Evolutionary conservation across 2,329 filamentous ascomycete genomes (phyloP).

Genomic region (Fusarium sp.): DNA sequence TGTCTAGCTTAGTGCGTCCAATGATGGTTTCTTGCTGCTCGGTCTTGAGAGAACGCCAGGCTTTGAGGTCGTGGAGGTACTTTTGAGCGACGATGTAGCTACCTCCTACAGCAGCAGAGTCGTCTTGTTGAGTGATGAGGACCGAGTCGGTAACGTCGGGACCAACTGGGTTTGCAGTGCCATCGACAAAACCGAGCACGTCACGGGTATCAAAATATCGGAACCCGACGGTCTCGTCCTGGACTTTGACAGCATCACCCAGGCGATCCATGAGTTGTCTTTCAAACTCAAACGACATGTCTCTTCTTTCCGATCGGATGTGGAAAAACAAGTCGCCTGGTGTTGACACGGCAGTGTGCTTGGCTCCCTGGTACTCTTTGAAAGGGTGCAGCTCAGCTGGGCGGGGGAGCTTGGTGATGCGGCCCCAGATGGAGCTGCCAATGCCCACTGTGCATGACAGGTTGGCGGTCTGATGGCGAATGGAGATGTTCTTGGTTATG

Average conservation of each 20-base stretch:
- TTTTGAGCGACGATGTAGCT: constrained; percentile 75
- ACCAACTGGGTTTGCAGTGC: constrained; percentile 71
- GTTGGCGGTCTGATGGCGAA: constrained; percentile 61
- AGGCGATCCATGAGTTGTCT: constrained; percentile 66
- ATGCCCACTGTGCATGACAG: constrained; percentile 71
- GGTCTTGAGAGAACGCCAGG: constrained; percentile 62
- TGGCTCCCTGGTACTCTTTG: constrained; percentile 60
- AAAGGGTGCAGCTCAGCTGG: constrained; percentile 69
- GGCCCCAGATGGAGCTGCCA: constrained; percentile 67
- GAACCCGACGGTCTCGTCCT: constrained; percentile 70
- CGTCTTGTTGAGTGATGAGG: constrained; percentile 61
- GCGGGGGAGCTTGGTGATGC: constrained; percentile 58
- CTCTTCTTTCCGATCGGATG: constrained; percentile 70
- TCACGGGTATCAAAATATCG: constrained; percentile 73
- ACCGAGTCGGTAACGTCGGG: constrained; percentile 59
- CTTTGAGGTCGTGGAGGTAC: constrained; percentile 67
- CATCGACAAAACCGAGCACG: constrained; percentile 73
- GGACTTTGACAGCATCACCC: constrained; percentile 62
- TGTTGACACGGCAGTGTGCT: constrained; percentile 68
- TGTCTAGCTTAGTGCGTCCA: constrained; percentile 71
- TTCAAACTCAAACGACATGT: constrained; percentile 73
- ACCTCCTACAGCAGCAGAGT: constrained; percentile 59
- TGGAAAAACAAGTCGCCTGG: constrained; percentile 72
- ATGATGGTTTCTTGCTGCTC: constrained; percentile 71
- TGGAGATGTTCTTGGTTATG: constrained; percentile 68